A percentile compares a stretch with the other conserved stretches of the same genome.
Conservation (phyloP, 2,329 filamentous ascomycete species). For the Botrytis fragariae region DNA sequence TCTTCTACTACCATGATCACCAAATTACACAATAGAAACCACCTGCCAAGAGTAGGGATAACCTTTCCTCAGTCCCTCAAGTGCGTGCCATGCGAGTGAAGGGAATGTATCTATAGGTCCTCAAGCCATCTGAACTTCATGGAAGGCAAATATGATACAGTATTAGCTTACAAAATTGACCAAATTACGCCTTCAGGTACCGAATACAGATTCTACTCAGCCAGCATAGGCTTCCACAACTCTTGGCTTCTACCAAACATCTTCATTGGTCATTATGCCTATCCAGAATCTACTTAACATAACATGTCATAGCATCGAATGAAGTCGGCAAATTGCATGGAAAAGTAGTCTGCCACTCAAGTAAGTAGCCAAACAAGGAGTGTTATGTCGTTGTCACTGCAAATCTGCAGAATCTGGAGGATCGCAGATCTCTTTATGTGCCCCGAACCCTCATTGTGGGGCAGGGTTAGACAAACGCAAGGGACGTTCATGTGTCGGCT, state of each 20-base stretch:
- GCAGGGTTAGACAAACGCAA: constrained; percentile 2
- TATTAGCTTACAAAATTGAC: background rate
- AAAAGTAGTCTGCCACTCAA: background rate
- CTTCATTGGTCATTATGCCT: background rate
- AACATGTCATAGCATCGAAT: background rate
- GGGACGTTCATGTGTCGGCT: constrained; percentile 9
- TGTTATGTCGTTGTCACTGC: background rate
- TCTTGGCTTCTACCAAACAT: background rate
- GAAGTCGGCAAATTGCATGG: background rate
- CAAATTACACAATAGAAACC: background rate
- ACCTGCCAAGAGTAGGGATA: background rate
- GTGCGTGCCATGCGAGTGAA: background rate
- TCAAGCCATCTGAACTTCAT: background rate
- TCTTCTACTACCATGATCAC: background rate
- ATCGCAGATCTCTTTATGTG: background rate
- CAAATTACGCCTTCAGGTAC: constrained; percentile 1
- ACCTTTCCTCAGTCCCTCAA: background rate
- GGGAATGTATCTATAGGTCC: background rate
- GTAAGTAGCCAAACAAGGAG: background rate
- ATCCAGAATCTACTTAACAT: background rate
- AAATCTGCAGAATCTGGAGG: background rate
- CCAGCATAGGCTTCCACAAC: background rate
- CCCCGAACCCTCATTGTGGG: background rate
- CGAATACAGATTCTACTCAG: background rate
- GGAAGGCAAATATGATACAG: background rate